These are phyloP conservation scores for Eimeria acervulina DNA, from an alignment of 169 alveolate genomes.

Conservation along the genomic window DNA sequence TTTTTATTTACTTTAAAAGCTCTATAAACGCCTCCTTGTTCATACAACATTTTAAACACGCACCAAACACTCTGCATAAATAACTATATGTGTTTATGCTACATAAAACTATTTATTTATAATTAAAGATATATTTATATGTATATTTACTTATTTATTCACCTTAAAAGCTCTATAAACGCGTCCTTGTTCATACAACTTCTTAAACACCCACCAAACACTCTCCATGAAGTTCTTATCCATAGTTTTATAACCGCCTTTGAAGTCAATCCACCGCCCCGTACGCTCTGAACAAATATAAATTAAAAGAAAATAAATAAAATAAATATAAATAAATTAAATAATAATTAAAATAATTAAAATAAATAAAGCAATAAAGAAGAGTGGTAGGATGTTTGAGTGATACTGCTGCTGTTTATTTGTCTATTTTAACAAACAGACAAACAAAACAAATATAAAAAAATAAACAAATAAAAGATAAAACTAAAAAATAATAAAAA, in stretches of 20 bases:
- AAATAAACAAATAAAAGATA: background rate
- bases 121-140: no score
- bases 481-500: no score
- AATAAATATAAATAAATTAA: conserved; percentile 33
- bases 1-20: no score
- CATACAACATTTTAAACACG: conserved; percentile 94
- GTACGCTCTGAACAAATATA: conserved; percentile 89
- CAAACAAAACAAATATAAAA: background rate
- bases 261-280: conserved; percentile 99
- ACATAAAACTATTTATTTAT: no score
- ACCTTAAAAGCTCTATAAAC: conserved; percentile 76
- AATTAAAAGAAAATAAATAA: background rate
- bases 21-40: conserved; percentile 86
- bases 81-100: no score
- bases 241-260: conserved; percentile 99
- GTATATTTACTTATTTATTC: background rate
- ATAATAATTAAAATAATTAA: background rate
- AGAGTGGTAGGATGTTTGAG: background rate
- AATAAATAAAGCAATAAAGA: background rate
- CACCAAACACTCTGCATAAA: conserved; percentile 98
- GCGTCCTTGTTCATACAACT: conserved; percentile 92
- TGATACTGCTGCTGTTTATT: no score
- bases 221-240: conserved; percentile 98
- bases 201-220: conserved; percentile 94
- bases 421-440: no score